Percentiles rank a stretch among this genome's conserved stretches.
phyloP scores from a whole-genome alignment of 768 basidiomycete species.

The Amanita jacksonii region DNA sequence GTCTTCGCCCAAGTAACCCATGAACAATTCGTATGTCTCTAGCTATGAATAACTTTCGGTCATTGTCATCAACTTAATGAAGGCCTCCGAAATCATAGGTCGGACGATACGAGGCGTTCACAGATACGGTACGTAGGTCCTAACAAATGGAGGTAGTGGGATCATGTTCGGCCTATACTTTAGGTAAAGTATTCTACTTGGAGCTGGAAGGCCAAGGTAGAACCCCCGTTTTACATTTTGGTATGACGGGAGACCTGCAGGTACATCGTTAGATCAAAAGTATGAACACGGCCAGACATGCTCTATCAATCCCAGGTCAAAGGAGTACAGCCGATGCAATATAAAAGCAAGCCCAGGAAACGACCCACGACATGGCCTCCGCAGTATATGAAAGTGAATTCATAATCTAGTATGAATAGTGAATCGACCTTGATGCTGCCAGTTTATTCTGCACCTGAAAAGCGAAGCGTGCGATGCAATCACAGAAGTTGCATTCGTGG shows the following conservation, averaged over 20 bases:
- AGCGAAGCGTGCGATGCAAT: constrained; percentile 25
- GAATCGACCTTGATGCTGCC: neutral
- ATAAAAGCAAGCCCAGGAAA: constrained; percentile 34
- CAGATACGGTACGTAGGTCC: constrained; percentile 38
- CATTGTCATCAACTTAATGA: constrained; percentile 5
- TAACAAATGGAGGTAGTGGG: neutral
- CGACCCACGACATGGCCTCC: constrained; percentile 51
- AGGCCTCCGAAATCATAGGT: constrained; percentile 47
- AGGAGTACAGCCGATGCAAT: constrained; percentile 38
- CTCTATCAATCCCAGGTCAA: constrained; percentile 26
- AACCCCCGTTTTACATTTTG: constrained; percentile 68
- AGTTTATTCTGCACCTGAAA: constrained; percentile 61
- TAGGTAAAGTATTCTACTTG: constrained; percentile 62
- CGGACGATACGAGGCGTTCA: constrained; percentile 36
- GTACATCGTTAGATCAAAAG: constrained; percentile 14
- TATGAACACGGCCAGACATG: constrained; percentile 12
- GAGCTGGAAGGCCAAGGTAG: constrained; percentile 50
- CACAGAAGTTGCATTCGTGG: constrained; percentile 57
- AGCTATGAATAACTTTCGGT: neutral
- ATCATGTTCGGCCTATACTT: neutral
- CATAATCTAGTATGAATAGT: neutral
- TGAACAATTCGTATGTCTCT: constrained; percentile 47
- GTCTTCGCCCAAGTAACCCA: constrained; percentile 53
- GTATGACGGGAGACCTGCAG: constrained; percentile 82
- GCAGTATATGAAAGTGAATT: constrained; percentile 48